Percentiles rank a stretch among this genome's conserved stretches.
Conservation (phyloP, 129 eudicot genomes). For the Deinandra increscens region DNA sequence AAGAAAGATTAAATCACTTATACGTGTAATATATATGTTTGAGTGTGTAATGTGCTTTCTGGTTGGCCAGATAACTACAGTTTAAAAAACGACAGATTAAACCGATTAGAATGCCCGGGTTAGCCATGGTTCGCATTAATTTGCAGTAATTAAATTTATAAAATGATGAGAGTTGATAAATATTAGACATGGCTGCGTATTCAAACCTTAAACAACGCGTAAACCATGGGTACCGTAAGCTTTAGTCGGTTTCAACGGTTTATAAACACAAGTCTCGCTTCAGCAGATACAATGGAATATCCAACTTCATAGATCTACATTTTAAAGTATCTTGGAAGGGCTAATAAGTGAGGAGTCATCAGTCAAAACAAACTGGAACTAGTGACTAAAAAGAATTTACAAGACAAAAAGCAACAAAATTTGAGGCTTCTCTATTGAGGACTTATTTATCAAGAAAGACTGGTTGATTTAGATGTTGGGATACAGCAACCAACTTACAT, state of each 20-base stretch:
- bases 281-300: neutral
- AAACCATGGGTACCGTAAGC: too few species aligned
- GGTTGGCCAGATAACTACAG: too few species aligned
- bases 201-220: too few species aligned
- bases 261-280: neutral
- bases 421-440: slow-evolving; percentile 7
- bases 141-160: too few species aligned
- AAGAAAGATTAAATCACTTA: neutral
- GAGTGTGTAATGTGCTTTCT: neutral
- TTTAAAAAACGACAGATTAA: too few species aligned
- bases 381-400: neutral
- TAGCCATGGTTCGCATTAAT: too few species aligned
- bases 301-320: too few species aligned
- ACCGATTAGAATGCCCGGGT: too few species aligned
- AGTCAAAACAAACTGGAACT: neutral
- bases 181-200: too few species aligned
- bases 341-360: neutral
- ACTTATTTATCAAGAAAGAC: slow-evolving; percentile 10
- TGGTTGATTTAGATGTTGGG: slow-evolving; percentile 1
- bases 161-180: too few species aligned
- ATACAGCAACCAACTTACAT: slow-evolving; percentile 9
- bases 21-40: neutral
- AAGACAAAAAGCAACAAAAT: slow-evolving; percentile 8
- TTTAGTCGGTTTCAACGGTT: neutral
- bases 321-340: neutral